Evolutionary conservation across 2,329 filamentous ascomycete genomes (phyloP).

Genomic region (Malbranchea zuffiana): DNA sequence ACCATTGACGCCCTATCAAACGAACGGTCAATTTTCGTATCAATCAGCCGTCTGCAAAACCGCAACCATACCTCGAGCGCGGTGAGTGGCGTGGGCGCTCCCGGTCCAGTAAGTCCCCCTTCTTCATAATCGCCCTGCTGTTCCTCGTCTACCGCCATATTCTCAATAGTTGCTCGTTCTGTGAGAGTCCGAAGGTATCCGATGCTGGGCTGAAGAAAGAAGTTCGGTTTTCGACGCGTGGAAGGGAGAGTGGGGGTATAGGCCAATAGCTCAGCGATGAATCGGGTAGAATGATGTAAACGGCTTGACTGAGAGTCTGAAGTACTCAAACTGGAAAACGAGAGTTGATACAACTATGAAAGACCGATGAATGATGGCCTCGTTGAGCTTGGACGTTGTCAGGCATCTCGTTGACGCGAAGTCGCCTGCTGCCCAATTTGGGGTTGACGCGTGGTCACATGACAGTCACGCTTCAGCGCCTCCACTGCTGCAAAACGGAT

Average conservation of each 20-base stretch:
- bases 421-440: no score
- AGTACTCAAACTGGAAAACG: no score
- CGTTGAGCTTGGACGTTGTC: no score
- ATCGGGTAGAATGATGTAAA: not conserved
- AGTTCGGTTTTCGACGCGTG: not conserved
- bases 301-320: not conserved
- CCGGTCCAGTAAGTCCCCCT: constrained; percentile 63
- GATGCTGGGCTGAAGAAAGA: not conserved
- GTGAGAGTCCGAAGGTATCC: no score
- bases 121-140: constrained; percentile 68
- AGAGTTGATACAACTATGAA: no score
- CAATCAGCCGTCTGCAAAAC: not conserved
- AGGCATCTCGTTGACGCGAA: no score
- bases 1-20: constrained; percentile 67
- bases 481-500: no score
- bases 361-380: no score
- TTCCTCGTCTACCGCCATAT: constrained; percentile 44
- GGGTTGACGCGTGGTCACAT: no score
- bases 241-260: not conserved
- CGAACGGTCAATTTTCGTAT: constrained; percentile 5
- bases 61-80: constrained; percentile 62
- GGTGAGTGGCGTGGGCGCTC: constrained; percentile 80
- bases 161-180: not conserved
- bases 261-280: not conserved
- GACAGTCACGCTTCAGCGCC: no score